These are phyloP conservation scores for Areca catechu DNA, from an alignment of 176 grass and related monocot species.

Conservation along the genomic window DNA sequence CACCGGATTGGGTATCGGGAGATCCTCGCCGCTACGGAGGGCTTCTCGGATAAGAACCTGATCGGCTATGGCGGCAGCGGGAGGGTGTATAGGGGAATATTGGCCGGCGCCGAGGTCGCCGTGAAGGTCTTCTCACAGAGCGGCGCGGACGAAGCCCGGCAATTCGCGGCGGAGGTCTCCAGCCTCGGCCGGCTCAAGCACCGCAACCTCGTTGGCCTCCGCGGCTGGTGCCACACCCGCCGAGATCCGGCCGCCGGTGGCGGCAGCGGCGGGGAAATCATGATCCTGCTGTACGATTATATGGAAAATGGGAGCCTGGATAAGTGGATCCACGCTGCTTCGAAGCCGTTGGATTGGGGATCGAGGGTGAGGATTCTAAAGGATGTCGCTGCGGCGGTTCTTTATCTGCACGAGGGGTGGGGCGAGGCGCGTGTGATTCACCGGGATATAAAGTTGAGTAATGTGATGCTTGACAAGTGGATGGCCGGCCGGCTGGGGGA, in stretches of 20 bases:
- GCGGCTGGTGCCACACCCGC: constrained; percentile 3
- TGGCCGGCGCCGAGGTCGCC: constrained; percentile 2
- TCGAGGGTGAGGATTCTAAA: constrained; percentile 13
- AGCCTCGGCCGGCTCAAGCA: constrained; percentile 20
- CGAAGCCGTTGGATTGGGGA: constrained; percentile 6
- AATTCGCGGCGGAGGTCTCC: constrained; percentile 11
- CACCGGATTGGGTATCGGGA: constrained; percentile 1
- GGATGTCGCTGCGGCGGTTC: constrained; percentile 6
- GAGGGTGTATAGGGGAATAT: constrained; percentile 2
- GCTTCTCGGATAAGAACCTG: constrained; percentile 4
- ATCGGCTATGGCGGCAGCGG: constrained; percentile 7
- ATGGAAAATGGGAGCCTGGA: constrained; percentile 17
- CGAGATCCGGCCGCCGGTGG: background rate
- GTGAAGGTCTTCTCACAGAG: constrained; percentile 12
- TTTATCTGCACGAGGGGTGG: constrained; percentile 22
- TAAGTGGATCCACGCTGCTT: background rate
- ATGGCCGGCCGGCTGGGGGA: constrained; percentile 13
- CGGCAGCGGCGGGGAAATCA: background rate
- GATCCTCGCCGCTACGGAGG: constrained; percentile 1
- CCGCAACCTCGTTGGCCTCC: constrained; percentile 15
- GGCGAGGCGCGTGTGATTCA: constrained; percentile 16
- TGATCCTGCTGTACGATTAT: constrained; percentile 16
- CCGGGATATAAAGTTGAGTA: constrained; percentile 17
- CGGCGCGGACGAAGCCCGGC: constrained; percentile 10
- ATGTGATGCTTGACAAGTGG: constrained; percentile 11